Base-by-base conservation (phyloP, 345 rosid species). In the Crucihimalaya himalaica region DNA sequence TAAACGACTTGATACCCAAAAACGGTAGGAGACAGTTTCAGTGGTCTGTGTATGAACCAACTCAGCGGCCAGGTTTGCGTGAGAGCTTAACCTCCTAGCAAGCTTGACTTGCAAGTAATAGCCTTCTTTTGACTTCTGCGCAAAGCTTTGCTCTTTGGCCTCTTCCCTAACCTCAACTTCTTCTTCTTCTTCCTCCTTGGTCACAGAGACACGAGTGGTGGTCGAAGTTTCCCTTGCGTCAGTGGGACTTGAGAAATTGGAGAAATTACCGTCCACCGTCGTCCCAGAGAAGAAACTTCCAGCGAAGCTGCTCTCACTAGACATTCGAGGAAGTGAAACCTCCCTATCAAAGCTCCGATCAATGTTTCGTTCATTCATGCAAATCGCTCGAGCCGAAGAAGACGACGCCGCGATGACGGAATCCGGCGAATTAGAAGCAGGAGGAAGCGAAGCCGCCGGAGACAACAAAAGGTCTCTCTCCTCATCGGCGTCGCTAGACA, bases 271-370 rank as follows among this genome's bases (percentile, higher is more conserved):
- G 13, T 88, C 96, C 53, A 83, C 57, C n/a, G 96, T 89, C 47
- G 89, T 85, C 61, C 86, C 98, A 2, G 97, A 89, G 81, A 89
- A 88, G 84, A 88, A 86, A 79, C 98, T 93, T 11, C 89, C 90
- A 0, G 86, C 87, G 45, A 83, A 88, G 66, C 96, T 89, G 66
- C 97, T 94, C 68, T 88, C 96, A 45, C 97, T 94, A 0, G 97
- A 89, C 47, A 89, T 59, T 79, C 97, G 80, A 29, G 86, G 87
- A 80, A 89, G 80, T 8, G 96, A 91, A 14, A 87, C 86, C 73
- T 83, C 86, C 39, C 86, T 83, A 11, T 88, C 95, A 69, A 88
- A 85, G 71, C 72, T 82, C 71, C 80, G 67, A 56, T 84, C 90
- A 68, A 77, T 84, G 23, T 78, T 79, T 31, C 85, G 66, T 40